Conservation (phyloP, 495 filamentous ascomycete genomes). For the Annulohypoxylon bovei region DNA sequence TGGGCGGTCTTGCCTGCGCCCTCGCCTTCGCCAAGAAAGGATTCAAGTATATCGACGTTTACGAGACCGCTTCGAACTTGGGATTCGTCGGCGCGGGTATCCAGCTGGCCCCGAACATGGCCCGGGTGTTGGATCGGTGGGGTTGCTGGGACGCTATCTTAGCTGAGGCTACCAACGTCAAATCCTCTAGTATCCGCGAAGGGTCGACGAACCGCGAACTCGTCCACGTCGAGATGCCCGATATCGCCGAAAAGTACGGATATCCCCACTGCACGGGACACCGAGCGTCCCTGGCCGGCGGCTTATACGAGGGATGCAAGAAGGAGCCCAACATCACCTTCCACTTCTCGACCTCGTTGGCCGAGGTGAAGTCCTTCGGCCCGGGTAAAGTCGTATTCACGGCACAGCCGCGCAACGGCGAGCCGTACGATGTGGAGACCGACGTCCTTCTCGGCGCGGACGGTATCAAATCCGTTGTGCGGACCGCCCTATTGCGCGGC, state of each 20-base stretch:
- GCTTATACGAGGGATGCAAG: conserved; percentile 73
- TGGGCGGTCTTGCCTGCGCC: conserved; percentile 79
- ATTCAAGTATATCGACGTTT: conserved; percentile 77
- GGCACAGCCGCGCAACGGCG: conserved; percentile 65
- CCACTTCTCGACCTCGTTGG: conserved; percentile 68
- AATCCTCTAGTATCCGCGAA: conserved; percentile 62
- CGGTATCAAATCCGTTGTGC: conserved; percentile 75
- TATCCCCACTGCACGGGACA: conserved; percentile 85
- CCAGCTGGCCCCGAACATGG: conserved; percentile 83
- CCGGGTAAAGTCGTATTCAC: conserved; percentile 63
- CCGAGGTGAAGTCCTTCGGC: conserved; percentile 63
- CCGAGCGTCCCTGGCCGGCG: conserved; percentile 74
- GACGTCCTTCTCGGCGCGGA: conserved; percentile 78
- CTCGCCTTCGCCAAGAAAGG: conserved; percentile 78
- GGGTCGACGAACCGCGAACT: conserved; percentile 74
- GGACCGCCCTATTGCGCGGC: conserved; percentile 67
- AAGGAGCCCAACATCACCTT: conserved; percentile 73
- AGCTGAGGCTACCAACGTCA: conserved; percentile 64
- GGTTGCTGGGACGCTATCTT: conserved; percentile 76
- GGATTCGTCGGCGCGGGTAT: conserved; percentile 87
- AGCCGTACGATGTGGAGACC: conserved; percentile 65
- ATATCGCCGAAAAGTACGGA: conserved; percentile 72
- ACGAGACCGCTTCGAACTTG: conserved; percentile 75
- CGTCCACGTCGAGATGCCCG: conserved; percentile 72
- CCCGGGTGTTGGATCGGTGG: conserved; percentile 73